Evolutionary conservation across 345 rosid species (phyloP).

Genomic region (Melaleuca quinquenervia): DNA sequence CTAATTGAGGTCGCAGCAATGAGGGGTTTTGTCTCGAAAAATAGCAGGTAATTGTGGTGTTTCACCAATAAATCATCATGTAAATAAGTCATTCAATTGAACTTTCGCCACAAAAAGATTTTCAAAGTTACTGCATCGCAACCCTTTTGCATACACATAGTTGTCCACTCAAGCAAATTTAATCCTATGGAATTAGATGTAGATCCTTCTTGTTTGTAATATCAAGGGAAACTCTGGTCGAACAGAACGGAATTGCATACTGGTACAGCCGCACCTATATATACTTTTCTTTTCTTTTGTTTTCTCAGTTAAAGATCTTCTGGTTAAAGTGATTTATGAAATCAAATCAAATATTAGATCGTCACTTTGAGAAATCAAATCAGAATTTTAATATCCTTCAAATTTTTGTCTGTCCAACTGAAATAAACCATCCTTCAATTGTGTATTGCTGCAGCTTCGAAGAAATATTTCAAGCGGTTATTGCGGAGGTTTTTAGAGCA

Average conservation of each 20-base stretch:
- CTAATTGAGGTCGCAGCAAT: not conserved
- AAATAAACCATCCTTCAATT: not conserved
- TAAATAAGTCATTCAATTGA: not conserved
- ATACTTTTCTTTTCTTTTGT: no score
- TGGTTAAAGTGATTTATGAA: not conserved
- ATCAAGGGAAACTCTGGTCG: no score
- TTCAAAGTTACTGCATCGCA: not conserved
- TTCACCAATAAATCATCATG: not conserved
- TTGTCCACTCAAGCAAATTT: not conserved
- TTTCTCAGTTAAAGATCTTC: no score
- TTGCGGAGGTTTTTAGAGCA: not conserved
- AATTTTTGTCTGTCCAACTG: no score
- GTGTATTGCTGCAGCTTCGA: not conserved
- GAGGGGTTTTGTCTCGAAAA: not conserved
- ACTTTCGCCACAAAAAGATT: not conserved
- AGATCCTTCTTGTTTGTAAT: not conserved
- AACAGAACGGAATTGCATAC: no score
- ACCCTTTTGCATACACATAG: not conserved
- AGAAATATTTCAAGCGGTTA: not conserved
- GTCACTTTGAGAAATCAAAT: no score
- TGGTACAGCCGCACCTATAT: not conserved
- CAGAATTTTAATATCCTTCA: no score
- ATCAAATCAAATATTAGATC: no score
- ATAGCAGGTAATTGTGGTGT: not conserved
- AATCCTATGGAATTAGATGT: not conserved